phyloP scores from a whole-genome alignment of 2,329 filamentous ascomycete species.

The Fusarium citri region DNA sequence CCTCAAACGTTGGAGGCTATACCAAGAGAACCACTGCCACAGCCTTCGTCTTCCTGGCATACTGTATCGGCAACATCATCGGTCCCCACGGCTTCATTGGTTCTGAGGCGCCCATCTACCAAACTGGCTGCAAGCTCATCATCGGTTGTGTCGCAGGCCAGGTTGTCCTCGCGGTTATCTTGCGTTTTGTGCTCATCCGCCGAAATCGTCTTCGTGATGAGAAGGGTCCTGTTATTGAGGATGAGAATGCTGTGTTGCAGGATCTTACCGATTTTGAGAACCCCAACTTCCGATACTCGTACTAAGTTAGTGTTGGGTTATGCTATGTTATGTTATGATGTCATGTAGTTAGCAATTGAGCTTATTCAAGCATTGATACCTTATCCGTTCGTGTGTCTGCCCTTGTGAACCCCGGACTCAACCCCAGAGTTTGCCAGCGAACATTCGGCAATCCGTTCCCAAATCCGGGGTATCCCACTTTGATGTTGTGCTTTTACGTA shows the following conservation, averaged over 20 bases:
- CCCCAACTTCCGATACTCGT: slow-evolving; percentile 45
- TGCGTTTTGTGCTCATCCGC: slow-evolving; percentile 42
- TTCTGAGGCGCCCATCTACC: slow-evolving; percentile 60
- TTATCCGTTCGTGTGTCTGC: background rate
- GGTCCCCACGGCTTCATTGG: slow-evolving; percentile 55
- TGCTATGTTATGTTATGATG: slow-evolving; percentile 8
- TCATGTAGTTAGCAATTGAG: slow-evolving; percentile 18
- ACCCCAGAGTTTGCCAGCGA: slow-evolving; percentile 12
- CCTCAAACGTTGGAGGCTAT: slow-evolving; percentile 61
- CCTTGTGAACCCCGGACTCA: background rate
- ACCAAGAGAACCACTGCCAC: slow-evolving; percentile 61
- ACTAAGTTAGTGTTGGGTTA: slow-evolving; percentile 21
- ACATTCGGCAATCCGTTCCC: background rate
- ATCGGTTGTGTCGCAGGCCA: slow-evolving; percentile 43
- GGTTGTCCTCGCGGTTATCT: slow-evolving; percentile 28
- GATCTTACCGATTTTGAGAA: slow-evolving; percentile 47
- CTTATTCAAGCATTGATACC: background rate
- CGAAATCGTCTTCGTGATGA: slow-evolving; percentile 43
- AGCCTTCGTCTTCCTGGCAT: slow-evolving; percentile 60
- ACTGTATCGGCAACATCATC: slow-evolving; percentile 52
- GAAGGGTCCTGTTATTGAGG: slow-evolving; percentile 35
- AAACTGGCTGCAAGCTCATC: slow-evolving; percentile 61
- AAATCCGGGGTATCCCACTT: slow-evolving; percentile 20
- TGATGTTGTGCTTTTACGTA: slow-evolving; percentile 24
- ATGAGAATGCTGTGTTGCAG: slow-evolving; percentile 36